These are phyloP conservation scores for Raffaelea arxii DNA, from an alignment of 2,329 filamentous ascomycete species.

Conservation along the genomic window DNA sequence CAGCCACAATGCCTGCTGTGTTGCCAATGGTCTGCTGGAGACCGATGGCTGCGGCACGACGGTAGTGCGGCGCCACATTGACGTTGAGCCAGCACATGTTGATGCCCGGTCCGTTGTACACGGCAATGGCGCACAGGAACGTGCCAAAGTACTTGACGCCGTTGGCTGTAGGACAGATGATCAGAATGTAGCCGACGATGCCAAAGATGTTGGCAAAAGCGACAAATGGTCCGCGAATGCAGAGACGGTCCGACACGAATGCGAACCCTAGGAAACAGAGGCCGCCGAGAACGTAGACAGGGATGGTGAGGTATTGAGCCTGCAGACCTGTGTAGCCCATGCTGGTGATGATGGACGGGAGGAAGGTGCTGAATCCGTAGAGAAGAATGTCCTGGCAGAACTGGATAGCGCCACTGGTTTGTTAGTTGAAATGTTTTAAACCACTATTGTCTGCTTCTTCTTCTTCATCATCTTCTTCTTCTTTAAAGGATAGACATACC, in stretches of 20 bases:
- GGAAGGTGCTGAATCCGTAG: constrained; percentile 51
- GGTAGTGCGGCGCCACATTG: constrained; percentile 19
- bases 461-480: no score
- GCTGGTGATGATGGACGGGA: constrained; percentile 58
- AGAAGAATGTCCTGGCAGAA: constrained; percentile 35
- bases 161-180: not conserved
- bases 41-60: constrained; percentile 18
- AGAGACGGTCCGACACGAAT: constrained; percentile 49
- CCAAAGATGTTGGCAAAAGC: constrained; percentile 38
- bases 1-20: constrained; percentile 17
- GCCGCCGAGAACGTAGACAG: constrained; percentile 55
- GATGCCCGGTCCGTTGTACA: constrained; percentile 16
- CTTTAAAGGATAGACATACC: constrained; percentile 40
- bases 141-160: constrained; percentile 1
- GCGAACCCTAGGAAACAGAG: constrained; percentile 49
- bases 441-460: no score
- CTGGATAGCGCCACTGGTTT: constrained; percentile 52
- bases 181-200: constrained; percentile 47
- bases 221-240: constrained; percentile 29
- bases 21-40: constrained; percentile 17
- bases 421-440: no score
- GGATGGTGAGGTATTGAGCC: constrained; percentile 58
- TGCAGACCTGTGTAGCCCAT: constrained; percentile 46
- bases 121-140: constrained; percentile 16
- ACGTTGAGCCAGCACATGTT: constrained; percentile 18